These are phyloP conservation scores for Kregervanrija fluxuum DNA, from an alignment of 805 yeast species.

Conservation along the genomic window DNA sequence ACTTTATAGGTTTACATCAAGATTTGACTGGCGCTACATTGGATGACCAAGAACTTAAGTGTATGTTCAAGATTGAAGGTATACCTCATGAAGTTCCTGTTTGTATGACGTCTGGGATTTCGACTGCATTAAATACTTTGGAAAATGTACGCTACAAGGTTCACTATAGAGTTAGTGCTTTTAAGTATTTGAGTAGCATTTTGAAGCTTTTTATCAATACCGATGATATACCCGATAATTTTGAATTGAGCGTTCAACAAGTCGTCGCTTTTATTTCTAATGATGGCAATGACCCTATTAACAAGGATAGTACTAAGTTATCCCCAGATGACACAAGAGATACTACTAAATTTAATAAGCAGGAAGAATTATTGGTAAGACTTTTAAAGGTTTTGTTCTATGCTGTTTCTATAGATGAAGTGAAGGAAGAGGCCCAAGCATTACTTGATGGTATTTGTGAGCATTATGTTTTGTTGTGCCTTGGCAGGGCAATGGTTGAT, in stretches of 20 bases:
- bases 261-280: constrained; percentile 39
- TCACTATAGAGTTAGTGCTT: constrained; percentile 74
- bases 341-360: constrained; percentile 42
- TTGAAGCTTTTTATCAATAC: constrained; percentile 62
- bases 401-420: constrained; percentile 68
- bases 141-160: constrained; percentile 57
- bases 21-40: constrained; percentile 48
- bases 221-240: constrained; percentile 39
- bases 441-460: constrained; percentile 63
- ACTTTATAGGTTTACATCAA: constrained; percentile 69
- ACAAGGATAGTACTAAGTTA: constrained; percentile 16
- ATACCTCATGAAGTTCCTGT: constrained; percentile 54
- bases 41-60: constrained; percentile 60
- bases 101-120: constrained; percentile 76
- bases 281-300: constrained; percentile 20
- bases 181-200: constrained; percentile 58
- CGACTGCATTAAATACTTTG: constrained; percentile 67
- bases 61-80: constrained; percentile 67
- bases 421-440: constrained; percentile 56
- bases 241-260: constrained; percentile 37
- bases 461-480: constrained; percentile 72
- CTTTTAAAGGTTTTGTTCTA: constrained; percentile 67
- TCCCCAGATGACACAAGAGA: constrained; percentile 40
- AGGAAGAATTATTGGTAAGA: constrained; percentile 57
- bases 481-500: constrained; percentile 66